phyloP scores from a whole-genome alignment of 2,329 filamentous ascomycete genomes.

The Fonsecaea pedrosoi region DNA sequence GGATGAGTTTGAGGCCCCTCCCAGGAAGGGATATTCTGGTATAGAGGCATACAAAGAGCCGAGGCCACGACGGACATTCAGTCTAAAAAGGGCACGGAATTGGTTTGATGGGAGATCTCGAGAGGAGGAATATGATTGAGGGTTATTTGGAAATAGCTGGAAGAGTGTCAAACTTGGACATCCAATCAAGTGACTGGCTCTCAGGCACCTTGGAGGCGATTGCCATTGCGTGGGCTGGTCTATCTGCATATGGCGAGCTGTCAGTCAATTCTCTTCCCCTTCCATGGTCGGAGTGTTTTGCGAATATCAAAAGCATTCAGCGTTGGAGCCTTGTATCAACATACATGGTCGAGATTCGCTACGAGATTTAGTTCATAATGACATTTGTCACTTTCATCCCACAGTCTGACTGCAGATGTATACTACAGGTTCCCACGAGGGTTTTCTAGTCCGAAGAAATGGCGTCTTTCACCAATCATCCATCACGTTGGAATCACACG shows the following conservation, averaged over 20 bases:
- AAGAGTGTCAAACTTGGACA: neutral
- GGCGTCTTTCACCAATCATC: neutral
- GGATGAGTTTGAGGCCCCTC: neutral
- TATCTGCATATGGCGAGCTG: neutral
- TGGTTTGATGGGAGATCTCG: slow-evolving; percentile 35
- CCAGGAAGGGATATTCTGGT: slow-evolving; percentile 41
- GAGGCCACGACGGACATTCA: slow-evolving; percentile 39
- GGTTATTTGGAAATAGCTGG: neutral
- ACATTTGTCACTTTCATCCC: neutral
- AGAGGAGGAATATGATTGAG: slow-evolving; percentile 20
- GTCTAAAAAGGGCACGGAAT: slow-evolving; percentile 32
- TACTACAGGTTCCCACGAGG: neutral
- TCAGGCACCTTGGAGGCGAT: neutral
- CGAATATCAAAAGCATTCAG: neutral
- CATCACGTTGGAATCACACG: neutral
- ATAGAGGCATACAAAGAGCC: slow-evolving; percentile 45
- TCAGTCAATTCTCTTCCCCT: neutral
- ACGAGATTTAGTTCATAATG: neutral
- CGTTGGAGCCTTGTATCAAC: slow-evolving; percentile 1
- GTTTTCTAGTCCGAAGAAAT: neutral
- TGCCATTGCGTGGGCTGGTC: neutral
- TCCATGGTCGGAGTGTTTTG: neutral
- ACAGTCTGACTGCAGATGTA: neutral
- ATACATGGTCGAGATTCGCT: neutral
- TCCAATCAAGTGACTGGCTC: neutral